Base-by-base conservation (phyloP, 495 filamentous ascomycete species). In the Tuber calosporum region DNA sequence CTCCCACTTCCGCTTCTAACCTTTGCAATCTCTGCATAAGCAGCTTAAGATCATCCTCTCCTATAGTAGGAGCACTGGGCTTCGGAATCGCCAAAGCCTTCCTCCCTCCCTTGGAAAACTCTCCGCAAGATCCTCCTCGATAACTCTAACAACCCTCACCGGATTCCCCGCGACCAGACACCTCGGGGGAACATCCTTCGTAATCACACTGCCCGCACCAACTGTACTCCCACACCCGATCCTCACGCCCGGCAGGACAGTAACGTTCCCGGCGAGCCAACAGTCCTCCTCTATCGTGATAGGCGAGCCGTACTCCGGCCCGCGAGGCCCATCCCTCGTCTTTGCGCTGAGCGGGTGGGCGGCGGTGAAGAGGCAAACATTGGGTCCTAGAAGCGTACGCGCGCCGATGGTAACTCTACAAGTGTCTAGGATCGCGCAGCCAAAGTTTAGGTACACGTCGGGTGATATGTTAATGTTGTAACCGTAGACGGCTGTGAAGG, bases 141-240 rank as follows among this genome's bases (percentile, higher is more conserved):
- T 86, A 77, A 83, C 86, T 73, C 83, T 86, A 67, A 92, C 82
- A 17, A 91, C 83, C 74, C 82, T 86, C 1, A 89, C 90, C 72
- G 90, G 90, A 76, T 91, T 93, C 0, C 90, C 90, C 22, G 84
- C 89, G 30, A 86, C 89, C 15, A 90, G 84, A 70, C 88, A 86
- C 73, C 87, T 90, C 22, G 86, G 84, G 36, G 88, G 88, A 37
- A 92, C 87, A 81, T 92, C 88, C 84, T 91, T 97, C 1, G 92
- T 96, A 17, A 97, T 94, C 30, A 97, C 92, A 82, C 90, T 92
- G 0, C 92, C 93, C n/a, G 94, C 93, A 0, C 92, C 93, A 77
- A 97, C 85, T 0, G 89, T 89, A 1, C 84, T 84, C 0, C 93
- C 90, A 48, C 85, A 85, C 0, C 94, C 93, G 74, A 97, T 89